These are phyloP conservation scores for Beta corolliflora DNA, from an alignment of 179 eudicot genomes.

Conservation along the genomic window DNA sequence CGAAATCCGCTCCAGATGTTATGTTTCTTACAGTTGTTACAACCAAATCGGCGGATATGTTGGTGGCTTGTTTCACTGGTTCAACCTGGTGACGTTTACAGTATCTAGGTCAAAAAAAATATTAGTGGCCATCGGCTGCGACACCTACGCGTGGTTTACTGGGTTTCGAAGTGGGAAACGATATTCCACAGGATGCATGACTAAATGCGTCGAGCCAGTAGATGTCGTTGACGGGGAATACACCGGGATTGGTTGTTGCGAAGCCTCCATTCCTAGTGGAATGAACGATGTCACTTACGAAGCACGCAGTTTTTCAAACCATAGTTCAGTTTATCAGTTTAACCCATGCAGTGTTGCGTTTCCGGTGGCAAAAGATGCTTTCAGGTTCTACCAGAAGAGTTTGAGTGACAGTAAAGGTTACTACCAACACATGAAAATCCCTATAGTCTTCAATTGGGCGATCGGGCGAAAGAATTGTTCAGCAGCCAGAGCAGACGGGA, in stretches of 20 bases:
- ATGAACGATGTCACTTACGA: not conserved
- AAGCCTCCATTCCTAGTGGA: conserved; percentile 31
- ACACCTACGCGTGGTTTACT: conserved; percentile 23
- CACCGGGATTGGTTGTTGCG: conserved; percentile 44
- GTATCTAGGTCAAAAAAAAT: conserved; percentile 15
- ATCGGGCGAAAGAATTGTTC: conserved; percentile 17
- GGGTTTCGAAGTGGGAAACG: not conserved
- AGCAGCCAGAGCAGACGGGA: not conserved
- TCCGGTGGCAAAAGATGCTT: conserved; percentile 22
- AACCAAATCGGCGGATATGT: not conserved
- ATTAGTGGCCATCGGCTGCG: conserved; percentile 38
- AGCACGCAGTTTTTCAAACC: not conserved
- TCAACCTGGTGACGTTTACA: conserved; percentile 1
- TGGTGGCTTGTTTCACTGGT: accelerated
- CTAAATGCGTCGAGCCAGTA: not conserved
- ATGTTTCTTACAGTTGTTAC: not conserved
- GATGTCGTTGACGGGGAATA: conserved; percentile 24
- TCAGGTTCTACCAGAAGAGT: not conserved
- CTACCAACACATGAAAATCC: not conserved
- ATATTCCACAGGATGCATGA: conserved; percentile 35
- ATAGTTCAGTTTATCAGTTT: not conserved
- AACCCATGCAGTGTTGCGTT: conserved; percentile 32
- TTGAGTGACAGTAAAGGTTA: not conserved
- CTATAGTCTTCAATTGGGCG: conserved; percentile 33
- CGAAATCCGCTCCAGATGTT: not conserved